Conservation (phyloP, 129 eudicot genomes). For the Flaveria sonorensis region DNA sequence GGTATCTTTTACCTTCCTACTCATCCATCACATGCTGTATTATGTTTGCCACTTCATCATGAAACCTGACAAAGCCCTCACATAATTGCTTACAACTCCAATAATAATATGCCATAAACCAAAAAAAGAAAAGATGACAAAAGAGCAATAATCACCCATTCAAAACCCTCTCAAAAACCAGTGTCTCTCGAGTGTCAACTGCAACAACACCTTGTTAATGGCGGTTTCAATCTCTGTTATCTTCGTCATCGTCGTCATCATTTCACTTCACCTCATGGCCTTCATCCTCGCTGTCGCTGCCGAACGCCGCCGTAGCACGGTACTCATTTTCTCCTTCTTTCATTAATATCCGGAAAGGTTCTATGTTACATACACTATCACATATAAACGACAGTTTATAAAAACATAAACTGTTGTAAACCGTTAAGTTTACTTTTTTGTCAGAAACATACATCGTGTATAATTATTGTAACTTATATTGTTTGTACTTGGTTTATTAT, state of each 20-base stretch:
- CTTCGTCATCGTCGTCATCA: slow-evolving; percentile 48
- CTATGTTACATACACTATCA: no score
- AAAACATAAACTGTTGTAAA: no score
- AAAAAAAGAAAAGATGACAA: no score
- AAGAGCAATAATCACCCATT: no score
- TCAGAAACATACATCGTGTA: no score
- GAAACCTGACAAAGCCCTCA: neutral
- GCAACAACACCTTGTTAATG: slow-evolving; percentile 38
- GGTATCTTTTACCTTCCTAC: no score
- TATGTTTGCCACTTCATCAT: neutral
- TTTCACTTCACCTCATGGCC: slow-evolving; percentile 80
- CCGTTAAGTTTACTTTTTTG: no score
- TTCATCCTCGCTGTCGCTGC: slow-evolving; percentile 97
- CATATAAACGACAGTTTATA: no score
- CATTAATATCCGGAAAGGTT: neutral
- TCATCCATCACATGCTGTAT: no score
- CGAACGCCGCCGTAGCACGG: slow-evolving; percentile 96
- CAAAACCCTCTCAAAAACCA: no score
- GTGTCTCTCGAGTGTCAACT: no score
- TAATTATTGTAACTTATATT: neutral
- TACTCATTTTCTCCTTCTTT: slow-evolving; percentile 23
- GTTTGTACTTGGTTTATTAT: neutral
- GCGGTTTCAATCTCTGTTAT: slow-evolving; percentile 66
- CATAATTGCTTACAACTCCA: neutral
- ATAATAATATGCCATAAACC: neutral